Base-by-base conservation (phyloP, 129 eudicot genomes). In the Artemisia tridentata region DNA sequence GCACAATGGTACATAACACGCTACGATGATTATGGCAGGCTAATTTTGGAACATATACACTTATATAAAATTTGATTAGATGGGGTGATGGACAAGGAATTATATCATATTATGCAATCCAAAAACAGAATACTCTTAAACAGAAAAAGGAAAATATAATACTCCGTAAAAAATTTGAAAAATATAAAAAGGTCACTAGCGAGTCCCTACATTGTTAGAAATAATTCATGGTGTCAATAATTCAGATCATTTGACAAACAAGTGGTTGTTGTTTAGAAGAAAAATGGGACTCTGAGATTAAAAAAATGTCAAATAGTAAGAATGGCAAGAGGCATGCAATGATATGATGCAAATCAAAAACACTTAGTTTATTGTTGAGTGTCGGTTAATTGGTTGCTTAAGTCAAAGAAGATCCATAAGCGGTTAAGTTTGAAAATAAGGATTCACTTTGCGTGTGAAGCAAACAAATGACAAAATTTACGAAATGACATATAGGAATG, bases 321-420 rank as follows among this genome's bases (percentile, higher is more conserved):
- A 29, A 29, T 29, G 68, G 27, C 50, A 63, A 63, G 49, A 38
- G 49, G 68, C 50, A 7, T 63, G 68, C 68, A 63, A 63, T 63
- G 21, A 63, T 34, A 31, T 63, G 68, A 63, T 47, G 68, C 11
- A 34, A 3, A 7, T 17, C 2, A 16, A 63, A 34, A 7, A 63
- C n/a, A n/a, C n/a, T 51, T 38, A 63, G 0, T n/a, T 31, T 63
- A 63, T n/a, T 38, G 3, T 63, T 50, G 50, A 34, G 11, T 38
- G 45, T 38, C 68, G 68, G 68, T 63, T 51, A 11, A 51, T 1
- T 9, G 19, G 65, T 41, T 60, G 45, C 14, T 23, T 16, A 60
- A 60, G 65, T 60, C 46, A 60, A 60, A 13, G 41, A n/a, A 60
- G 45, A 60, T 60, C 18, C 13, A 27, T 7, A 17, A 63, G 68